Base-by-base conservation (phyloP, 331 rosid genomes). In the Arachis monticola region DNA sequence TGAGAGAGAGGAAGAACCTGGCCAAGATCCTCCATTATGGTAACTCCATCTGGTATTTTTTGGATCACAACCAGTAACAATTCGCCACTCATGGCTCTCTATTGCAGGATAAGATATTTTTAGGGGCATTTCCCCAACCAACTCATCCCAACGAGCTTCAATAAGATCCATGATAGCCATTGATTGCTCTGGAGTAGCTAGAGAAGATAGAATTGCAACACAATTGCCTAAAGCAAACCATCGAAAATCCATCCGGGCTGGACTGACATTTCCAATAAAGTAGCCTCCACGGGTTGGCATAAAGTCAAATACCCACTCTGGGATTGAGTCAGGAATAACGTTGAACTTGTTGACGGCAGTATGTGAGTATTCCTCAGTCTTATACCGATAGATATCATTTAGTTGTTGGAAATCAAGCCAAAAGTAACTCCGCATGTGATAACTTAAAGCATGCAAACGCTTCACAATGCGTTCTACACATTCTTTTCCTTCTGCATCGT, bases 21-120 rank as follows among this genome's bases (percentile, higher is more conserved):
- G 98, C 98, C 98, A 93, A 76, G 98, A 87, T 79, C 98, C 98
- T 83, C 98, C 98, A 72, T 93, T 93, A 74, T 93, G 98, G 87
- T 93, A 93, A 78, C 98, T 93, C 98, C 98, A 93, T 88, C 97
- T 85, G 69, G 98, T 93, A 80, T 93, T 93, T 88, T 93, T 93
- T 46, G 98, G 98, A 86, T 93, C 98, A 85, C 93, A 93, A 61
- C 98, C 98, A 64, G 98, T 93, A 67, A 88, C 85, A 72, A 91
- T 89, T 72, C 88, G 87, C 98, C 98, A 93, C 74, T 93, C 98
- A n/a, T 93, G 98, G 73, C 97, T 88, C 69, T 93, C 98, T 52
- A 93, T 93, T 62, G 98, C 98, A 51, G 98, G 98, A 82, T 91
- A 93, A 64, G 80, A 8, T 80, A 93, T 93, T 81, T 93, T 93